Conservation (phyloP, 345 rosid genomes). For the Pseudoturritis turrita region DNA sequence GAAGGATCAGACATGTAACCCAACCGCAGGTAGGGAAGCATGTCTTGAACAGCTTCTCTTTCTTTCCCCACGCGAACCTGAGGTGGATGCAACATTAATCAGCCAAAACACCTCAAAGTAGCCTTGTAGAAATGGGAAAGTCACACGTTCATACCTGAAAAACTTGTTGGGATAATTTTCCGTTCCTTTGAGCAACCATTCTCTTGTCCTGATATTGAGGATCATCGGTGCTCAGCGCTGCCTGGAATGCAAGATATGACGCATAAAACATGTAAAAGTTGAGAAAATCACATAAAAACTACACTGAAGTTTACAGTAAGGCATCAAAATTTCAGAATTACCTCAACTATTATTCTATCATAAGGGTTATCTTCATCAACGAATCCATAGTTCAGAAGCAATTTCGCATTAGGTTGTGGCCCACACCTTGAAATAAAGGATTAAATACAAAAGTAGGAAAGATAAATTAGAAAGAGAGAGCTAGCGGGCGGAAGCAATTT, state of each 20-base stretch:
- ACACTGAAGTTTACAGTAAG: not conserved
- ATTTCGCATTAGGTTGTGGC: constrained; percentile 86
- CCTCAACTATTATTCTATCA: constrained; percentile 77
- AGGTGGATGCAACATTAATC: constrained; percentile 11
- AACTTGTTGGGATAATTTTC: constrained; percentile 67
- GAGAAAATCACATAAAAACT: not conserved
- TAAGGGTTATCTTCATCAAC: constrained; percentile 89
- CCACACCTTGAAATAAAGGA: constrained; percentile 71
- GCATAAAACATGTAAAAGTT: constrained; percentile 17
- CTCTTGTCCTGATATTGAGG: constrained; percentile 98
- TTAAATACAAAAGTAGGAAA: constrained; percentile 5
- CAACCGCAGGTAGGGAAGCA: constrained; percentile 85
- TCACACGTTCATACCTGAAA: constrained; percentile 49
- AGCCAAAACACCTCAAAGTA: constrained; percentile 14
- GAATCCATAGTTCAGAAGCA: constrained; percentile 94
- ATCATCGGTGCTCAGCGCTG: constrained; percentile 87
- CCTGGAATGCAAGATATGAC: constrained; percentile 42
- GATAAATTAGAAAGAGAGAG: constrained; percentile 17
- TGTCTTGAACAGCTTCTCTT: constrained; percentile 77
- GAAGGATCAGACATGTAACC: constrained; percentile 89
- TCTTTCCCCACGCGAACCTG: constrained; percentile 84
- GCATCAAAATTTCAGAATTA: constrained; percentile 23
- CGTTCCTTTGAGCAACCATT: constrained; percentile 95
- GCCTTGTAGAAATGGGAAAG: not conserved
- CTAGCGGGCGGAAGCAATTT: not conserved